Conservation (phyloP, 441 rosid species). For the Erodium texanum region DNA sequence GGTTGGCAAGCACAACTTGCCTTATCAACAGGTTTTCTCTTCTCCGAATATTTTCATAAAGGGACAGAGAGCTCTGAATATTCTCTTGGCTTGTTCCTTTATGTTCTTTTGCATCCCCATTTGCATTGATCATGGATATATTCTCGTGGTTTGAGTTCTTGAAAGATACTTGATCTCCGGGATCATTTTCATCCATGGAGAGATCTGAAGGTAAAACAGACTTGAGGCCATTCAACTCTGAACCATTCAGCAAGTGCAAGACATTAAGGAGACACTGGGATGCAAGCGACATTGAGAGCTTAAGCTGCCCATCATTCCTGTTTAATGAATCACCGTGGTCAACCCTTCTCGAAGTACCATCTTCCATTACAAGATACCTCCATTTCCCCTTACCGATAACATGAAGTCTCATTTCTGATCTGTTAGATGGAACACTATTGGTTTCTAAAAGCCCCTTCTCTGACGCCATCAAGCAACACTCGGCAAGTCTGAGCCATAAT, state of each 20-base stretch:
- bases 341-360: slow-evolving; percentile 29
- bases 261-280: slow-evolving; percentile 74
- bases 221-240: slow-evolving; percentile 27
- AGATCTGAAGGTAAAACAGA: slow-evolving; percentile 29
- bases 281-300: slow-evolving; percentile 71
- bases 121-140: slow-evolving; percentile 31
- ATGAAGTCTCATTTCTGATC: slow-evolving; percentile 44
- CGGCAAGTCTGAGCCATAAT: slow-evolving; percentile 91
- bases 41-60: slow-evolving; percentile 36
- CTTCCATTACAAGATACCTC: slow-evolving; percentile 51
- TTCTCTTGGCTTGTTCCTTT: slow-evolving; percentile 58
- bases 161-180: slow-evolving; percentile 29
- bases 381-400: slow-evolving; percentile 89
- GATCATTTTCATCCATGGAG: slow-evolving; percentile 39
- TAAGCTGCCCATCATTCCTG: slow-evolving; percentile 41
- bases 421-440: slow-evolving; percentile 28
- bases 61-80: slow-evolving; percentile 51
- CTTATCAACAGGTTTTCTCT: slow-evolving; percentile 51
- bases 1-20: slow-evolving; percentile 69
- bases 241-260: slow-evolving; percentile 45
- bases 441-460: slow-evolving; percentile 61
- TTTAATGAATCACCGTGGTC: slow-evolving; percentile 24
- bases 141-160: slow-evolving; percentile 32
- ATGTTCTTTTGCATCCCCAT: slow-evolving; percentile 63
- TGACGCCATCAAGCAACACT: slow-evolving; percentile 82